These are phyloP conservation scores for Coffea eugenioides DNA, from an alignment of 257 asterid species.

Conservation along the genomic window DNA sequence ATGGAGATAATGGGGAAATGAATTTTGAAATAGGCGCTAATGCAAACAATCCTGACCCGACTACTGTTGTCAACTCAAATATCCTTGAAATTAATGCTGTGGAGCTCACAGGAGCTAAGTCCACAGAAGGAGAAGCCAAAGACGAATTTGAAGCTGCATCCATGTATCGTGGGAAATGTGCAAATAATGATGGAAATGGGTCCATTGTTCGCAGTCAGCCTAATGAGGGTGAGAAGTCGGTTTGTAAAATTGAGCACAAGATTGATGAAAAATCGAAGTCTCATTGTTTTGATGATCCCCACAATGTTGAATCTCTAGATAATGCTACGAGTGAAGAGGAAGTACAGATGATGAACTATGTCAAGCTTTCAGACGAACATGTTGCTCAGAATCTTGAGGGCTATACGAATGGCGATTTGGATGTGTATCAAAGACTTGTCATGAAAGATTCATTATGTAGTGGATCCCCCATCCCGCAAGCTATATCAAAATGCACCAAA, in stretches of 20 bases:
- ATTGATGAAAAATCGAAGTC: constrained; percentile 20
- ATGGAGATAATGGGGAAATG: constrained; percentile 3
- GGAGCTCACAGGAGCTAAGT: constrained; percentile 5
- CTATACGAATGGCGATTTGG: constrained; percentile 10
- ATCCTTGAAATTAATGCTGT: constrained; percentile 16
- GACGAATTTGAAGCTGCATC: constrained; percentile 6
- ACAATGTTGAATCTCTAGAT: constrained; percentile 16
- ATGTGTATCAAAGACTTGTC: constrained; percentile 14
- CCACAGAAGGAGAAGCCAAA: constrained; percentile 9
- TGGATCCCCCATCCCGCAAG: constrained; percentile 19
- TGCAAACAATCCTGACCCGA: constrained; percentile 26
- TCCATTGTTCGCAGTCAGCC: constrained; percentile 12
- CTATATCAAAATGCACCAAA: constrained; percentile 15
- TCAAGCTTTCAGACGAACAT: constrained; percentile 15
- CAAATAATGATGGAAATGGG: constrained; percentile 19
- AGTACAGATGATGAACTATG: constrained; percentile 16
- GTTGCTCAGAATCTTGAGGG: constrained; percentile 15
- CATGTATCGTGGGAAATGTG: constrained; percentile 13
- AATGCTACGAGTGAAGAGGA: constrained; percentile 20
- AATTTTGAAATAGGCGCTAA: constrained; percentile 16
- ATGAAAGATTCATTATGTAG: constrained; percentile 24
- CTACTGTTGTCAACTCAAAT: not conserved
- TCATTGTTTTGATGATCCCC: constrained; percentile 10
- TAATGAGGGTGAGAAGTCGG: constrained; percentile 25
- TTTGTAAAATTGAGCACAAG: constrained; percentile 29